Evolutionary conservation across 2,329 filamentous ascomycete genomes (phyloP), one percentile per base, ranked within the genome.

Genomic region (Aaosphaeria arxii): DNA sequence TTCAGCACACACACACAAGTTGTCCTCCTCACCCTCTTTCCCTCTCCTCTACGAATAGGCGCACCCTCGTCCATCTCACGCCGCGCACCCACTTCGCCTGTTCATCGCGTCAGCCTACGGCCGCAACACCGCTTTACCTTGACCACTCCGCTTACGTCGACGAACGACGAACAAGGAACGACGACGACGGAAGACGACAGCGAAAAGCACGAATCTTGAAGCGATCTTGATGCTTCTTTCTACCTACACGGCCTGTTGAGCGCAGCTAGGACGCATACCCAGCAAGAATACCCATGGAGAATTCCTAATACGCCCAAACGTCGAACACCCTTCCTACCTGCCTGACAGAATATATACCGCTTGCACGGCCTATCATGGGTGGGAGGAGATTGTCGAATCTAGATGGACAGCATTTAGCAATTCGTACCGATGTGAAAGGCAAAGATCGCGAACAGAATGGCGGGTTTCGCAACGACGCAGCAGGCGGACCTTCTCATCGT

Each of bases 391-490:
- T 46, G 32, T 44, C 54, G 43, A 54, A 49, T 29, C 49, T 57
- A 48, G 50, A 55, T 13, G 54, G 46, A 29, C 50, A 45, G 40
- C 47, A n/a, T 49, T 47, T 59, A 48, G 60, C 56, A 11, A 55
- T 57, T 29, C 46, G 52, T 40, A 58, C 51, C 39, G 49, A 57
- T 40, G 48, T 53, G 49, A 57, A 53, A 47, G 60, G 54, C 11
- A 67, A 65, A 44, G 60, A 54, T 46, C 51, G 56, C 17, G 61
- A 9, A 9, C 9, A 65, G 44, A 59, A 54, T 46, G 52, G 56
- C 17, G 61, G 7, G 7, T 9, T 36, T 36, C 9, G 4, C 33
- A 9, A 36, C 33, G 33, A 36, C n/a, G 33, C 33, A 36, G 33
- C 30, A 42, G 44, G 43, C 38, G 48, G 35, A 6, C 24, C 43